Conservation (phyloP, 176 grass and related monocot genomes). For the Carex littledalei region DNA sequence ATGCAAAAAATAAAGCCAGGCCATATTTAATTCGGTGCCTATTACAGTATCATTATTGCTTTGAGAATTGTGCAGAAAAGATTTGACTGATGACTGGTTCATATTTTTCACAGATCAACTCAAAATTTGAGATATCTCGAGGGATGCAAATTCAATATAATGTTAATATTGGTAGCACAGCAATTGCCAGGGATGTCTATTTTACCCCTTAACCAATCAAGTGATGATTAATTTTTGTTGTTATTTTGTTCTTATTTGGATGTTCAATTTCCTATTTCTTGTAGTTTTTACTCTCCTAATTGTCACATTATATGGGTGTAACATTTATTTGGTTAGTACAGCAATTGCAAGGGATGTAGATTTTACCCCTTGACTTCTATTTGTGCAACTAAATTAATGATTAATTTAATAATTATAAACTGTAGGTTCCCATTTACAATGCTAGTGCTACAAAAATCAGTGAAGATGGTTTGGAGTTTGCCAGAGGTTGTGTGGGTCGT, state of each 20-base stretch:
- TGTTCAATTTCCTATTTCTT: neutral
- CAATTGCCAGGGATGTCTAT: too few species aligned
- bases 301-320: neutral
- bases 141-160: too few species aligned
- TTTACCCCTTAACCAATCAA: too few species aligned
- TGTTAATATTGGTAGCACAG: too few species aligned
- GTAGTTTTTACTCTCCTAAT: neutral
- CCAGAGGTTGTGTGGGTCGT: conserved; percentile 72
- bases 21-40: too few species aligned
- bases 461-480: conserved; percentile 80
- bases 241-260: neutral
- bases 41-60: too few species aligned
- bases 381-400: neutral
- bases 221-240: neutral
- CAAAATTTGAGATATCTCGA: too few species aligned
- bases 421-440: conserved; percentile 97
- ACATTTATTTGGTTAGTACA: neutral
- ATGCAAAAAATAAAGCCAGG: neutral
- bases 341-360: neutral
- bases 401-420: neutral
- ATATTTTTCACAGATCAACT: too few species aligned
- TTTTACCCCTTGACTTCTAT: neutral
- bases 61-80: too few species aligned
- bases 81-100: too few species aligned
- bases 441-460: conserved; percentile 85